These are phyloP conservation scores for Camptophora hylomeconis DNA, from an alignment of 2,329 filamentous ascomycete species.

Conservation along the genomic window DNA sequence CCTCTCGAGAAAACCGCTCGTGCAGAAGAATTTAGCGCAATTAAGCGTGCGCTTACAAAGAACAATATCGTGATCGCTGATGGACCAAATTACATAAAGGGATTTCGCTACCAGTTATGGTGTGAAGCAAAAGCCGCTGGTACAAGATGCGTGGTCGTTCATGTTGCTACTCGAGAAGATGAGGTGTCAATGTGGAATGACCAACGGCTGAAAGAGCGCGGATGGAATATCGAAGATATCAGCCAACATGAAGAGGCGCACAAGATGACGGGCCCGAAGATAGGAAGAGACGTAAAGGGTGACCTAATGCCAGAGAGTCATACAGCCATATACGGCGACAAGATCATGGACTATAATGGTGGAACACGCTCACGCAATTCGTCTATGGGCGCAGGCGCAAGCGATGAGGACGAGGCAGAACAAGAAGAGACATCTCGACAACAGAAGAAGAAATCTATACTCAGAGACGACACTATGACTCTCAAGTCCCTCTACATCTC, in stretches of 20 bases:
- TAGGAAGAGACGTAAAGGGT: conserved; percentile 12
- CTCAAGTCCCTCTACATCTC: conserved; percentile 17
- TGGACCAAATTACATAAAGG: conserved; percentile 57
- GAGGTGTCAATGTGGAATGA: conserved; percentile 16
- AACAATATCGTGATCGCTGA: conserved; percentile 51
- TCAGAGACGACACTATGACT: conserved; percentile 15
- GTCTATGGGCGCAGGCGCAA: conserved; percentile 7
- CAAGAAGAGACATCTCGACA: neutral
- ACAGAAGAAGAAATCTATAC: too few species aligned
- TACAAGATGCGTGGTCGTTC: conserved; percentile 49
- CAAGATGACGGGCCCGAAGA: conserved; percentile 4
- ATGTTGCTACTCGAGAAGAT: conserved; percentile 16
- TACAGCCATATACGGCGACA: conserved; percentile 18
- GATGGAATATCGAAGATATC: conserved; percentile 2
- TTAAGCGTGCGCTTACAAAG: conserved; percentile 44
- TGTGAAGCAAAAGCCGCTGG: conserved; percentile 52
- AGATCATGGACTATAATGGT: conserved; percentile 1
- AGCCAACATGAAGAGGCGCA: neutral
- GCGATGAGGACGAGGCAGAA: conserved; percentile 4
- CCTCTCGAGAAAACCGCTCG: conserved; percentile 47
- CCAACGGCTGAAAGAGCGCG: conserved; percentile 12
- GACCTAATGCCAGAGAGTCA: conserved; percentile 17
- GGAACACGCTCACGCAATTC: conserved; percentile 8
- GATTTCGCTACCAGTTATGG: conserved; percentile 53
- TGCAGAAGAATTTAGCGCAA: conserved; percentile 46